Evolutionary conservation across 345 rosid species (phyloP), one percentile per base, ranked within the genome.

Genomic region (Salix caprea): DNA sequence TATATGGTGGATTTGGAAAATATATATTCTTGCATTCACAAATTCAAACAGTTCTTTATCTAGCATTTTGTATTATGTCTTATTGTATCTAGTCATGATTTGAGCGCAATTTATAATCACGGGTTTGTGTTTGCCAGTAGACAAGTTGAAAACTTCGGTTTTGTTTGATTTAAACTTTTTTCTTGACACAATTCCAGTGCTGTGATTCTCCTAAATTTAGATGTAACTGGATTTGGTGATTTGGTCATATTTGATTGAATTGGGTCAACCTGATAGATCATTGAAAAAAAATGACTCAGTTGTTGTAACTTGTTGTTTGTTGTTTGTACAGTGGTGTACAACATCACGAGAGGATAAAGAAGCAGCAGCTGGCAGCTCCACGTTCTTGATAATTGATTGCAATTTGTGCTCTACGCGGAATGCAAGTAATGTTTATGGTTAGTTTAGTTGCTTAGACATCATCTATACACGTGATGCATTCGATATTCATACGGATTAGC

Each of bases 301-400:
- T 42, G 13, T 11, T 10, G 15, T 62, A n/a, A 23, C n/a, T 34
- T 15, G 7, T 34, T 36, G 16, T 34, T 67, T 32, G 18, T 24
- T 74, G 64, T 30, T 68, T 67, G 44, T 79, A 77, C 92, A 95
- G 99, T 79, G 89, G 87, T 87, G 97, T 95, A 78, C 87, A 83
- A 79, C 87, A 90, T 50, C 87, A 79, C 9, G 92, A 88, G 77
- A 86, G 88, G 84, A 84, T 93, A 78, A 92, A 88, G 89, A 95
- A 95, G 84, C 97, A 95, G 85, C 97, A 92, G 81, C 87, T 94
- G 97, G 97, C 97, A 13, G 92, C 96, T 65, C 97, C 98, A 36
- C 94, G 98, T 12, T 87, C 93, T 62, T 94, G 42, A 72, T 54
- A 56, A 24, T 76, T 23, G n/a, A n/a, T 21, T 32, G 48, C 61